phyloP scores from a whole-genome alignment of 352 stramenopile genomes.

The Poterioochromonas sp. region DNA sequence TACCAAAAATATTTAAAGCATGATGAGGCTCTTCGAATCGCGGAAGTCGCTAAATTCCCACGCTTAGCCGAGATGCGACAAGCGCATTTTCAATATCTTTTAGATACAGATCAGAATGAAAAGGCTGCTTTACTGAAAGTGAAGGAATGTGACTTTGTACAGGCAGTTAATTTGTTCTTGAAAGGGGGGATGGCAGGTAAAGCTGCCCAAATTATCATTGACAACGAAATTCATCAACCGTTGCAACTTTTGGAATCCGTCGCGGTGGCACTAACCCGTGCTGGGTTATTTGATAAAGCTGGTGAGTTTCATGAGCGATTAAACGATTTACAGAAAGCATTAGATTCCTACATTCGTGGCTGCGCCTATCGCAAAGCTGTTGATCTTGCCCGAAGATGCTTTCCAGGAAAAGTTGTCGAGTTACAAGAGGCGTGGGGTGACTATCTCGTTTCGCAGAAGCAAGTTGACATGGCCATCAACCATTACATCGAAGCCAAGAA shows the following conservation, averaged over 20 bases:
- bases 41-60: slow-evolving; percentile 64
- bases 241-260: slow-evolving; percentile 76
- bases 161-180: slow-evolving; percentile 79
- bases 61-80: slow-evolving; percentile 71
- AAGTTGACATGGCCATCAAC: slow-evolving; percentile 90
- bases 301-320: slow-evolving; percentile 85
- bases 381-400: slow-evolving; percentile 75
- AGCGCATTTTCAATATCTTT: slow-evolving; percentile 80
- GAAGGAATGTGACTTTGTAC: slow-evolving; percentile 72
- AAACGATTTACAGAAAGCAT: slow-evolving; percentile 70
- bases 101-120: slow-evolving; percentile 78
- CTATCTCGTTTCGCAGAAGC: slow-evolving; percentile 77
- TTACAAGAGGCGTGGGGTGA: slow-evolving; percentile 84
- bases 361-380: slow-evolving; percentile 81
- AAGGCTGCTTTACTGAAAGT: slow-evolving; percentile 79
- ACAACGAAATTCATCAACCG: slow-evolving; percentile 67
- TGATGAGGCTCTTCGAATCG: slow-evolving; percentile 82
- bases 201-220: slow-evolving; percentile 68
- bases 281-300: slow-evolving; percentile 80
- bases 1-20: slow-evolving; percentile 85
- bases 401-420: slow-evolving; percentile 73
- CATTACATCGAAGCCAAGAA: slow-evolving; percentile 89
- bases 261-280: slow-evolving; percentile 68
- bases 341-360: slow-evolving; percentile 80
- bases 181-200: slow-evolving; percentile 80